A percentile compares a stretch with the other conserved stretches of the same genome.
Evolutionary conservation across 169 alveolate species (phyloP).

Genomic region (Cryptosporidium tyzzeri): DNA sequence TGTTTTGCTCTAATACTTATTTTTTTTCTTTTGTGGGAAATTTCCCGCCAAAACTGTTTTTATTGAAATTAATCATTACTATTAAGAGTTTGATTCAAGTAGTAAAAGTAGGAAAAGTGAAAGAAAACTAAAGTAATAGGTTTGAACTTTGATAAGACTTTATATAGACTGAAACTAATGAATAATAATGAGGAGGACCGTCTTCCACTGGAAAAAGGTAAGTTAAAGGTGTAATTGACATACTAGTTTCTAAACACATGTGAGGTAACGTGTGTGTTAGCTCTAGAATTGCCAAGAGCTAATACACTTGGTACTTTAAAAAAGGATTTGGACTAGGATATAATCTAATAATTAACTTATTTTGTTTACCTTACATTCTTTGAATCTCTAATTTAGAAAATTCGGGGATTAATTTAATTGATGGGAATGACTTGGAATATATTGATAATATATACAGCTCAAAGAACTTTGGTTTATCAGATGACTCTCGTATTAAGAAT

Average conservation of each 20-base stretch:
- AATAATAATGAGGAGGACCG: neutral
- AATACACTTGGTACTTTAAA: neutral
- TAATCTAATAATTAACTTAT: neutral
- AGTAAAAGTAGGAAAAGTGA: neutral
- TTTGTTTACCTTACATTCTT: neutral
- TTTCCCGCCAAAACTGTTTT: neutral
- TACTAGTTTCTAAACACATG: neutral
- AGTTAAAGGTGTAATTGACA: neutral
- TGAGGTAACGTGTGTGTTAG: neutral
- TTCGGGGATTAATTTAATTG: neutral
- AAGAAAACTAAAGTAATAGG: neutral
- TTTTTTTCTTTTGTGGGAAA: neutral
- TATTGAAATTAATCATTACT: neutral
- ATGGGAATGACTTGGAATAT: slow-evolving; percentile 21
- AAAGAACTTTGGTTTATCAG: slow-evolving; percentile 22
- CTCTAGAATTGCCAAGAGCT: neutral
- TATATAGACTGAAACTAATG: neutral
- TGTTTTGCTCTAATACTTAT: neutral
- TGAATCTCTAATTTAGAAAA: slow-evolving; percentile 28
- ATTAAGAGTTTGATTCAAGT: neutral
- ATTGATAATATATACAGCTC: slow-evolving; percentile 29
- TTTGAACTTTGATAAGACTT: neutral
- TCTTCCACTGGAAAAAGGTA: slow-evolving; percentile 1
- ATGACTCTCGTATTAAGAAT: neutral
- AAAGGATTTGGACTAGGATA: neutral